Evolutionary conservation across 768 basidiomycete genomes (phyloP).

Genomic region (Serendipita sp.): DNA sequence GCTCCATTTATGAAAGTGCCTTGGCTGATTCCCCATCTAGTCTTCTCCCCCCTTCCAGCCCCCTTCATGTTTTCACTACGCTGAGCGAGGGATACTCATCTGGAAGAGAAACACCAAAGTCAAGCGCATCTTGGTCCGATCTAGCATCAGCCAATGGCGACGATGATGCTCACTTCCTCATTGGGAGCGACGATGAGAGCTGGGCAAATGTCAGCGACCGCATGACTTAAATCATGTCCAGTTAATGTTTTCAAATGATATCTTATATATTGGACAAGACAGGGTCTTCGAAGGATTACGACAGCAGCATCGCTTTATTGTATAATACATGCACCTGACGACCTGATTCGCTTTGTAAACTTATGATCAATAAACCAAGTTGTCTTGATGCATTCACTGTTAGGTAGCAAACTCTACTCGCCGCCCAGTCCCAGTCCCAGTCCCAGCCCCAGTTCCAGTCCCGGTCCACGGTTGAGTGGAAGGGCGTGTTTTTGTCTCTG

Average conservation of each 20-base stretch:
- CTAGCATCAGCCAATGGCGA: background rate
- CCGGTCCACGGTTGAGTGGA: background rate
- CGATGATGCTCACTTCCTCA: background rate
- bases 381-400: background rate
- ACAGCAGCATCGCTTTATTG: no score
- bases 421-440: background rate
- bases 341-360: no score
- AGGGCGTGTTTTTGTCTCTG: background rate
- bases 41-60: background rate
- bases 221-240: background rate
- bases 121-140: background rate
- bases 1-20: background rate
- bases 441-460: background rate
- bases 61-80: background rate
- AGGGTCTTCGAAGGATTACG: no score
- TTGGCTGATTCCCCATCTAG: background rate
- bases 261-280: no score
- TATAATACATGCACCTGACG: no score
- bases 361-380: background rate
- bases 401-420: background rate
- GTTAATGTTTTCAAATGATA: no score
- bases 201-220: background rate
- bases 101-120: background rate
- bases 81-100: background rate
- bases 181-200: conserved; percentile 1